Evolutionary conservation across 2,329 filamentous ascomycete genomes (phyloP), one percentile per base, ranked within the genome.

Genomic region (Epichloe gansuensis): DNA sequence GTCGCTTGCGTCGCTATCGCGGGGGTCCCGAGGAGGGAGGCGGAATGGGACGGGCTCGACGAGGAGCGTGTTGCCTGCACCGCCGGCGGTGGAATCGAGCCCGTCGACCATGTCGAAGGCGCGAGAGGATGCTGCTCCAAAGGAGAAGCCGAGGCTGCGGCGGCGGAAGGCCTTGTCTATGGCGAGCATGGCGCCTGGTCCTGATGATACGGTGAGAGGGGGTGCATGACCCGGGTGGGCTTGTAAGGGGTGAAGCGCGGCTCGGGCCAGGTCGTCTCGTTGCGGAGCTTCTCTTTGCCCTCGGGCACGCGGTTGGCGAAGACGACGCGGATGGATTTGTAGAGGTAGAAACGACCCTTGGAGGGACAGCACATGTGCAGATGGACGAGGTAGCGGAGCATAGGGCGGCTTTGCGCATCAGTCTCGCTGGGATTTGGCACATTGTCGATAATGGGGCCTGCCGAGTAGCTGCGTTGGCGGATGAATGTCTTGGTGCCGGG

Each of bases 261-360:
- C 60, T 96, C 90, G 0, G 91, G 91, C 55, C 87, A 77, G 39
- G 93, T 90, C 5, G 91, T 85, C 65, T 98, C 93, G 62, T 94
- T 96, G 35, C 85, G 79, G 41, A 98, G 75, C 63, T 85, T 91
- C 68, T 97, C 91, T 65, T 96, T 95, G 42, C 89, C 91, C 61
- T 97, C 93, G 0, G 93, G 91, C 0, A 96, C 91, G 28, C 93
- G 82, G 64, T 97, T 97, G 51, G 93, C 93, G 65, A 98, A 98
- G 3, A 98, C 91, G 38, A 97, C 88, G 13, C 93, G 83, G 54
- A 97, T 86, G 60, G 82, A 89, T 62, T 93, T 94, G 72, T 97
- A 93, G 5, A 98, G 74, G 61, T 90, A 97, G 66, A 84, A 95
- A 12, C 91, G 82, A 5, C 88, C 89, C 57, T 84, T 86, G 0